These are phyloP conservation scores for Colletotrichum sidae DNA, from an alignment of 2,329 filamentous ascomycete genomes.

Conservation along the genomic window DNA sequence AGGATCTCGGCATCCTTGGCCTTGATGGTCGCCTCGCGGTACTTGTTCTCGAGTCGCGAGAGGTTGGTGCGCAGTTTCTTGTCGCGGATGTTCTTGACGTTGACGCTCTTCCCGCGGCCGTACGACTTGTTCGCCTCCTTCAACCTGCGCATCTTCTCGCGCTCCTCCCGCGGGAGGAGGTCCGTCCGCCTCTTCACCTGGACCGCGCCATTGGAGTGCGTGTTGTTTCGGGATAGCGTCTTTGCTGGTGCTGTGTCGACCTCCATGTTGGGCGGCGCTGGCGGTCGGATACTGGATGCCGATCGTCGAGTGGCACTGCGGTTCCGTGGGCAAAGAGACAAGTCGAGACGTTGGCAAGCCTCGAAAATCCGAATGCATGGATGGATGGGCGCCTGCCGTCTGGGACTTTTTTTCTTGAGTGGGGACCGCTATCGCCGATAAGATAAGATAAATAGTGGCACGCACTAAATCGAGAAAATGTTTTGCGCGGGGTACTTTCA, in stretches of 20 bases:
- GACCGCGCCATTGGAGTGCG: conserved; percentile 65
- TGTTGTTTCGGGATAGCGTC: conserved; percentile 47
- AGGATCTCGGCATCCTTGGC: conserved; percentile 97
- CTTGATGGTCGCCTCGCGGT: conserved; percentile 81
- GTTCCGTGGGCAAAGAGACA: neutral
- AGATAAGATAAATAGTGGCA: conserved; percentile 19
- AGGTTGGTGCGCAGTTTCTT: conserved; percentile 90
- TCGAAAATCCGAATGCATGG: too few relatives aligned
- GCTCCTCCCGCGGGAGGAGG: conserved; percentile 63
- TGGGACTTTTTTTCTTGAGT: too few relatives aligned
- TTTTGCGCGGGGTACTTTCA: too few relatives aligned
- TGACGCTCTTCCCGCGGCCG: conserved; percentile 83
- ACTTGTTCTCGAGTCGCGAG: conserved; percentile 82
- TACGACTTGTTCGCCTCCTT: conserved; percentile 80
- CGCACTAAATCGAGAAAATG: too few relatives aligned
- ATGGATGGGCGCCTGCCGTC: too few relatives aligned
- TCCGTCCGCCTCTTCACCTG: conserved; percentile 63
- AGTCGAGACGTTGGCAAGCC: too few relatives aligned
- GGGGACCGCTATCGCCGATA: conserved; percentile 22
- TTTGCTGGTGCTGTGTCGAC: conserved; percentile 48
- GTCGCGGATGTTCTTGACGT: conserved; percentile 80
- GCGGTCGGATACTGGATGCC: conserved; percentile 6
- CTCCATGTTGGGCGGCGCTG: conserved; percentile 47
- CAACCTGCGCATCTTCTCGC: conserved; percentile 62
- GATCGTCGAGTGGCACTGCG: neutral